Evolutionary conservation across 2,329 filamentous ascomycete species (phyloP).

Genomic region (Westerdykella sp.): DNA sequence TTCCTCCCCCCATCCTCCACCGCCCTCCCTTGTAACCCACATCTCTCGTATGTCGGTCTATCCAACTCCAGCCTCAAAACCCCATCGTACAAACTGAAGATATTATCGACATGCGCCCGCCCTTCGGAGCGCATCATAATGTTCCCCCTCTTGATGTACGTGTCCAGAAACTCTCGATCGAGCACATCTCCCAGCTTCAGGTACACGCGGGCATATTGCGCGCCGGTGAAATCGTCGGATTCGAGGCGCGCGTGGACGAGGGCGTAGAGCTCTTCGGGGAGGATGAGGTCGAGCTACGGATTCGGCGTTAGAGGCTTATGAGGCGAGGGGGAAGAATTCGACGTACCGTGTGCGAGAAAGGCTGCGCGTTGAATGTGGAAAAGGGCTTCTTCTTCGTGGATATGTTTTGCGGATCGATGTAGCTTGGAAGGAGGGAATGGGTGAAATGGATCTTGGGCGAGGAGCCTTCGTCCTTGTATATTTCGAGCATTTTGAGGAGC

Average conservation of each 20-base stretch:
- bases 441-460: conserved; percentile 67
- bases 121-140: conserved; percentile 81
- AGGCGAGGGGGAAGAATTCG: background rate
- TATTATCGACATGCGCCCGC: conserved; percentile 60
- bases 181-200: conserved; percentile 69
- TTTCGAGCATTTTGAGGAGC: conserved; percentile 27
- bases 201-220: conserved; percentile 60
- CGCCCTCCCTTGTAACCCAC: conserved; percentile 70
- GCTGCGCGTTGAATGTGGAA: conserved; percentile 57
- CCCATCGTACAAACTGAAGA: conserved; percentile 65
- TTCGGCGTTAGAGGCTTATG: background rate
- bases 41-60: conserved; percentile 73
- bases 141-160: conserved; percentile 76
- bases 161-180: conserved; percentile 69
- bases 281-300: conserved; percentile 59
- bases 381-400: conserved; percentile 68
- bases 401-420: conserved; percentile 57
- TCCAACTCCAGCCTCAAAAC: conserved; percentile 70
- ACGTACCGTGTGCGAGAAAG: conserved; percentile 62
- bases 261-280: conserved; percentile 59
- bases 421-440: conserved; percentile 58
- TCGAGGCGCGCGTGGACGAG: conserved; percentile 50
- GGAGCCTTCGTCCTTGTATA: conserved; percentile 29
- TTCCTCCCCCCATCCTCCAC: conserved; percentile 53
- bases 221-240: conserved; percentile 23